phyloP scores from a whole-genome alignment of 2,329 filamentous ascomycete genomes.

The Cordyceps militaris region DNA sequence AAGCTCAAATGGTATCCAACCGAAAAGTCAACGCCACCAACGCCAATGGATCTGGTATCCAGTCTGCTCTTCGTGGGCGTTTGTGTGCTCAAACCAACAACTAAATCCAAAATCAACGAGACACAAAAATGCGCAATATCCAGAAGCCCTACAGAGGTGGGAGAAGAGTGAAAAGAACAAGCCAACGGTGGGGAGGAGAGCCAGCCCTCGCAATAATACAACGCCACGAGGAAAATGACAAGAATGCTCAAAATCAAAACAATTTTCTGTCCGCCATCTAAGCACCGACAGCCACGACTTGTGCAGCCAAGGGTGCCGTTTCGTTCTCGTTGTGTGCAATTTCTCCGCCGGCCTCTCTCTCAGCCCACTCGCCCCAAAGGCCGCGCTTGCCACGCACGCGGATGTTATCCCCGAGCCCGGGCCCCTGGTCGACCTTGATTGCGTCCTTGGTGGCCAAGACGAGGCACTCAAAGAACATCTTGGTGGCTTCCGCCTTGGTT shows the following conservation, averaged over 20 bases:
- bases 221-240: conserved; percentile 7
- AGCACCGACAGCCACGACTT: conserved; percentile 22
- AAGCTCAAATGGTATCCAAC: conserved; percentile 9
- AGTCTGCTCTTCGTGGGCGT: not conserved
- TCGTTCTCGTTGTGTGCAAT: conserved; percentile 46
- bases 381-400: conserved; percentile 83
- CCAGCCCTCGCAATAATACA: conserved; percentile 5
- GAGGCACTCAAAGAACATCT: conserved; percentile 98
- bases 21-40: conserved; percentile 9
- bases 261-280: conserved; percentile 8
- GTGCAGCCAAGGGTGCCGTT: conserved; percentile 9
- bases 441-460: conserved; percentile 97
- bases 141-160: not conserved
- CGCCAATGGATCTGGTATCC: conserved; percentile 6
- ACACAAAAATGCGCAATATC: not conserved
- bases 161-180: not conserved
- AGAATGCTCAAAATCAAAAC: not conserved
- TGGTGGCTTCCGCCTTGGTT: conserved; percentile 84
- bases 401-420: conserved; percentile 71
- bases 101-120: not conserved
- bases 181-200: not conserved
- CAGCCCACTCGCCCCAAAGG: conserved; percentile 97
- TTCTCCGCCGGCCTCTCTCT: conserved; percentile 61
- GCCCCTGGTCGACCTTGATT: conserved; percentile 86
- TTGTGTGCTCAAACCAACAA: not conserved